Conservation (phyloP, 257 asterid genomes). For the Marsdenia floribunda region DNA sequence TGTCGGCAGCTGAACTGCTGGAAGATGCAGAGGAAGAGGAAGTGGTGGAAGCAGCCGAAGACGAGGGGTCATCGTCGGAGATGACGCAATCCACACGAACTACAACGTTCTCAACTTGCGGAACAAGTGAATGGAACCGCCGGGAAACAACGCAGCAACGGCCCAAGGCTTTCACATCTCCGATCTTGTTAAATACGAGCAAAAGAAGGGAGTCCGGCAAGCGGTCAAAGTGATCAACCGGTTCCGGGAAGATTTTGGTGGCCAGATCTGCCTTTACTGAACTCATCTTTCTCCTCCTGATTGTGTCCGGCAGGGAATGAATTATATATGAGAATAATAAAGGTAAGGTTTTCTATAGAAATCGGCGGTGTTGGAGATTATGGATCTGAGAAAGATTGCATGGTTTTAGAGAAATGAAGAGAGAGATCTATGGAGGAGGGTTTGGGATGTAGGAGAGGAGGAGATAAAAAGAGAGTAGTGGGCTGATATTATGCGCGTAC, state of each 20-base stretch:
- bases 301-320: not conserved
- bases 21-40: slow-evolving; percentile 16
- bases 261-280: slow-evolving; percentile 55
- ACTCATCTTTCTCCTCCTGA: slow-evolving; percentile 23
- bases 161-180: slow-evolving; percentile 84
- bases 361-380: not conserved
- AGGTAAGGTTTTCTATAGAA: not conserved
- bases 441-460: not conserved
- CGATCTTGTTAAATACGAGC: slow-evolving; percentile 75
- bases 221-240: slow-evolving; percentile 68
- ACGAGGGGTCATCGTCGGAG: slow-evolving; percentile 69
- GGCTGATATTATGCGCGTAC: not conserved
- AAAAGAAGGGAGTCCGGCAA: slow-evolving; percentile 68
- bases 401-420: slow-evolving; percentile 2
- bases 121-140: slow-evolving; percentile 66
- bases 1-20: slow-evolving; percentile 25
- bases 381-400: slow-evolving; percentile 20
- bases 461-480: not conserved
- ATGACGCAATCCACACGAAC: slow-evolving; percentile 96
- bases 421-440: slow-evolving; percentile 3
- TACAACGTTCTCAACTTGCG: slow-evolving; percentile 76
- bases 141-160: slow-evolving; percentile 74
- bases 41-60: slow-evolving; percentile 17
- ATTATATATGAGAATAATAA: not conserved
- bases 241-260: slow-evolving; percentile 40